phyloP scores from a whole-genome alignment of 495 filamentous ascomycete genomes.

The Aspergillus asperescens region DNA sequence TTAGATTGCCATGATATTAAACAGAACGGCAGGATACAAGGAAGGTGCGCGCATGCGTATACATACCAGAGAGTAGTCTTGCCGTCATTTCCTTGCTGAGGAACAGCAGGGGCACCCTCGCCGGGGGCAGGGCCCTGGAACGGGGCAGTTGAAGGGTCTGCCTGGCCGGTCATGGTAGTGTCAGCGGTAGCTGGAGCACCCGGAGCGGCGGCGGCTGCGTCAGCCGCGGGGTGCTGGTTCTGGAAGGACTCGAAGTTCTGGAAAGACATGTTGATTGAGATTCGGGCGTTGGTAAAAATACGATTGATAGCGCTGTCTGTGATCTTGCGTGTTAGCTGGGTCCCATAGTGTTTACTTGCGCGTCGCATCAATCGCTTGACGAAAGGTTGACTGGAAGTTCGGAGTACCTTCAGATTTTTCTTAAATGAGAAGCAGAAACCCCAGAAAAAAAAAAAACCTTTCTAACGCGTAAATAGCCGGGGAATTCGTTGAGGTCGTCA shows the following conservation, averaged over 20 bases:
- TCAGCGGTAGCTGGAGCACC: constrained; percentile 50
- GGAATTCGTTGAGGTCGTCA: constrained; percentile 42
- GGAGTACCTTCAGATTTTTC: constrained; percentile 22
- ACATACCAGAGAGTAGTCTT: constrained; percentile 82
- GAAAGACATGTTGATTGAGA: constrained; percentile 47
- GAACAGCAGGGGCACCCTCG: constrained; percentile 46
- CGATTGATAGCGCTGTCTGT: constrained; percentile 17
- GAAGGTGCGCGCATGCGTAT: not conserved
- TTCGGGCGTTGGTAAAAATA: constrained; percentile 26
- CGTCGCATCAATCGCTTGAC: not conserved
- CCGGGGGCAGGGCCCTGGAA: constrained; percentile 52
- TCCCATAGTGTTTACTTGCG: not conserved
- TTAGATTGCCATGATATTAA: not conserved
- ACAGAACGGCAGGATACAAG: not conserved
- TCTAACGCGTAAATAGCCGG: constrained; percentile 34
- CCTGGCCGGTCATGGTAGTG: constrained; percentile 47
- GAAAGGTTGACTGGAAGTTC: not conserved
- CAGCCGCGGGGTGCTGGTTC: constrained; percentile 50
- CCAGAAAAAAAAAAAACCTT: constrained; percentile 22
- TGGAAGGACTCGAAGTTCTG: constrained; percentile 55
- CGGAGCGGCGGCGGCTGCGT: constrained; percentile 48
- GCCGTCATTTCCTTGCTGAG: constrained; percentile 55
- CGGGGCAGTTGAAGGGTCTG: constrained; percentile 49
- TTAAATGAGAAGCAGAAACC: constrained; percentile 19
- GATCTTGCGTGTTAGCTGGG: not conserved